phyloP scores from a whole-genome alignment of 2,329 filamentous ascomycete genomes.

The Pyricularia sp. region DNA sequence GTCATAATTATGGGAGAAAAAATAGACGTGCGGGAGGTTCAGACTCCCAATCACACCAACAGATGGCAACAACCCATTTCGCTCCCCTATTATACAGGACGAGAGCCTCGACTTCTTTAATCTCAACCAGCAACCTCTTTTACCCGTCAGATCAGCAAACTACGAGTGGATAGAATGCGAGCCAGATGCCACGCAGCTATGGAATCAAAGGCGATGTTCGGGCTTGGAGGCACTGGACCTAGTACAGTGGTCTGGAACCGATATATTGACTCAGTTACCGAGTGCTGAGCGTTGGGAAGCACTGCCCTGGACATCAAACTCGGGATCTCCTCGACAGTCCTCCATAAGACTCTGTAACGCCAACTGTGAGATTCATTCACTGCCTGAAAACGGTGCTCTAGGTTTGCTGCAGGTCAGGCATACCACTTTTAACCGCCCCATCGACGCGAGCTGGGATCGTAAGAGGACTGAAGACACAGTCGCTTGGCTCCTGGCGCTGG shows the following conservation, averaged over 20 bases:
- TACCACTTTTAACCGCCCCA: neutral
- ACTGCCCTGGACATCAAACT: conserved; percentile 10
- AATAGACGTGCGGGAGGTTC: neutral
- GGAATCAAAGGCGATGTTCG: neutral
- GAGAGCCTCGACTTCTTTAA: neutral
- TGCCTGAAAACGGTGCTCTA: neutral
- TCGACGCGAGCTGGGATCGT: conserved; percentile 1
- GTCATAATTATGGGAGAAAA: neutral
- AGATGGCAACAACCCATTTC: neutral
- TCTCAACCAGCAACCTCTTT: neutral
- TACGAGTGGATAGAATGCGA: neutral
- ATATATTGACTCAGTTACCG: conserved; percentile 10
- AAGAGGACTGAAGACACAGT: neutral
- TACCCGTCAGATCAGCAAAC: neutral
- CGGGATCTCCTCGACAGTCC: neutral
- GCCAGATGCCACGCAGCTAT: neutral
- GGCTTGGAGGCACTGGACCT: conserved; percentile 6
- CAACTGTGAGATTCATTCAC: neutral
- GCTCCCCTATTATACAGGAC: neutral
- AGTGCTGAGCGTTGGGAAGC: conserved; percentile 3
- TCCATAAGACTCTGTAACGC: neutral
- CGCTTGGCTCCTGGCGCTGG: conserved; percentile 3
- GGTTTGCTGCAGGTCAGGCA: neutral
- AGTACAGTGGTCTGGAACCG: conserved; percentile 13
- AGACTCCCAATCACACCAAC: neutral